phyloP scores from a whole-genome alignment of 768 basidiomycete species.

The Agrocybe chaxingu region DNA sequence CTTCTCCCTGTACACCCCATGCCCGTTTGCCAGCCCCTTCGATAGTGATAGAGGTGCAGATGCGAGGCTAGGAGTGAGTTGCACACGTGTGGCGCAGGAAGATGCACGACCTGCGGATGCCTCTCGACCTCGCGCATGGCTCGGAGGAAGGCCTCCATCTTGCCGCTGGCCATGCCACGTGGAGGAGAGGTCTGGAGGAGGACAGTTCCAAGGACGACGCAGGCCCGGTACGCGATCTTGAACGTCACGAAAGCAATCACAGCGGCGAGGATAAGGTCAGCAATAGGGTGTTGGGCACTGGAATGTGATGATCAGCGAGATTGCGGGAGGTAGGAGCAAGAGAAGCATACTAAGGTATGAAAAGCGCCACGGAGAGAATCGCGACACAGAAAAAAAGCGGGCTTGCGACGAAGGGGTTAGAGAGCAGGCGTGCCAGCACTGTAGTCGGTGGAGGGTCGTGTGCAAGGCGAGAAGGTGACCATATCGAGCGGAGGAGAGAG shows the following conservation, averaged over 20 bases:
- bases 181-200: constrained; percentile 87
- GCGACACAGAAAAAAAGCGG: constrained; percentile 57
- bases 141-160: constrained; percentile 80
- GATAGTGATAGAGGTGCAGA: background rate
- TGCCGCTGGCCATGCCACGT: constrained; percentile 51
- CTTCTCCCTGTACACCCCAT: too few relatives aligned
- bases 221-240: constrained; percentile 81
- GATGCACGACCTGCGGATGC: constrained; percentile 78
- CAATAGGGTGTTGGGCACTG: constrained; percentile 55
- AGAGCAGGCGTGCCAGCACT: constrained; percentile 38
- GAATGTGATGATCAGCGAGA: background rate
- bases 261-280: constrained; percentile 86
- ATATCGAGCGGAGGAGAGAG: constrained; percentile 44
- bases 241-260: constrained; percentile 77
- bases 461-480: constrained; percentile 30
- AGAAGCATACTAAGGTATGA: constrained; percentile 54
- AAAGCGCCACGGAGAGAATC: constrained; percentile 50
- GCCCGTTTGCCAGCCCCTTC: too few relatives aligned
- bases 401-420: constrained; percentile 73
- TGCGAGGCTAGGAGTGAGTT: constrained; percentile 53
- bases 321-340: background rate
- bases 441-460: constrained; percentile 33
- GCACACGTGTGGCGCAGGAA: constrained; percentile 88
- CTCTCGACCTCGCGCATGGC: constrained; percentile 84
- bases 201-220: constrained; percentile 78